Conservation (phyloP, 2,329 filamentous ascomycete genomes). For the Colletotrichum orbiculare region DNA sequence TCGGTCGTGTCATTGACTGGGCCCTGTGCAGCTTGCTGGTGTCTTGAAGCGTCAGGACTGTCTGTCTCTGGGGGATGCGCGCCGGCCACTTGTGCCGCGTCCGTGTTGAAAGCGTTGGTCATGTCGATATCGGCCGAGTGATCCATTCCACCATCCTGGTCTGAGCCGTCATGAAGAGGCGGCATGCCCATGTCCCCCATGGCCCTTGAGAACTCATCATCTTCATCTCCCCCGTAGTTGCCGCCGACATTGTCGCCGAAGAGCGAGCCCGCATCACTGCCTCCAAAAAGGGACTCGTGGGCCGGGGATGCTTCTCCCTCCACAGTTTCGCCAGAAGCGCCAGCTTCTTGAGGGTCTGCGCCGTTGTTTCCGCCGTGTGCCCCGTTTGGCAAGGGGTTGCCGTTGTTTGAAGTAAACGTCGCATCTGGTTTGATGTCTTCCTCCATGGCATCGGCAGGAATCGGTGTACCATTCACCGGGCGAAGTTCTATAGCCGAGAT, state of each 20-base stretch:
- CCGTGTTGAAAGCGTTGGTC: constrained; percentile 45
- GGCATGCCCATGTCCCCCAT: constrained; percentile 65
- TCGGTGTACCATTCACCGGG: constrained; percentile 78
- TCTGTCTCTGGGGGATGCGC: constrained; percentile 39
- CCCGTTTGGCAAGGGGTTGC: constrained; percentile 67
- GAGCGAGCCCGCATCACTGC: constrained; percentile 82
- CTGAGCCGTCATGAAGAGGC: constrained; percentile 49
- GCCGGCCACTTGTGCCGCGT: constrained; percentile 42
- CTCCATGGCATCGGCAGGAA: constrained; percentile 77
- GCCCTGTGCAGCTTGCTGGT: constrained; percentile 8
- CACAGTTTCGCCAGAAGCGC: constrained; percentile 55
- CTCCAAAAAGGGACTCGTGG: constrained; percentile 84
- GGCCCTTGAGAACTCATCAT: constrained; percentile 83
- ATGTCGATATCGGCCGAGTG: constrained; percentile 57
- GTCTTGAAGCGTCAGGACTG: constrained; percentile 27
- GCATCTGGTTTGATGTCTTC: constrained; percentile 65
- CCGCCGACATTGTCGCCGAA: constrained; percentile 80
- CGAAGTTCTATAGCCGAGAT: constrained; percentile 90
- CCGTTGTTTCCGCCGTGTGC: constrained; percentile 43
- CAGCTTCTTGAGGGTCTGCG: constrained; percentile 30
- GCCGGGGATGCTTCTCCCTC: constrained; percentile 75
- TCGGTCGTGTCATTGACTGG: constrained; percentile 10
- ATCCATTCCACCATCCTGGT: constrained; percentile 50
- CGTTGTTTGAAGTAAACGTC: constrained; percentile 83
- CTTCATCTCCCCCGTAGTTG: constrained; percentile 74